Base-by-base conservation (phyloP, 129 eudicot species). In the Tagetes erecta region DNA sequence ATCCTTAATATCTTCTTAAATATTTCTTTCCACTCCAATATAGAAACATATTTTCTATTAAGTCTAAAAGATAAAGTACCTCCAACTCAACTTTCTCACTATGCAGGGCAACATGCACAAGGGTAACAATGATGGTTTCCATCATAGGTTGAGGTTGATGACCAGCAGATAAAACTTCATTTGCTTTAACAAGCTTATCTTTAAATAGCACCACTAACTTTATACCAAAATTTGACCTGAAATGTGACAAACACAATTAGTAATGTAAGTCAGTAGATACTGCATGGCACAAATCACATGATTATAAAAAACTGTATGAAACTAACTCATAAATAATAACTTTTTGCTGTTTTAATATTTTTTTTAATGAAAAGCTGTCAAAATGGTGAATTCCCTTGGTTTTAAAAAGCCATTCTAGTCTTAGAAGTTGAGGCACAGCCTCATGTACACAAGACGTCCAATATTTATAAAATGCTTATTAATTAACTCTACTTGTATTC, bases 21-120 rank as follows among this genome's bases (percentile, higher is more conserved):
- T 60, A 60, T 34, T 60, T 36, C 9, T 36, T 60, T 60, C 42
- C 36, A 60, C 27, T 60, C 36, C 7, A 34, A 60, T 4, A 60
- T 34, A 37, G 57, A 36, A 58, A 45, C 27, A 44, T 5, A 46
- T 8, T 38, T 39, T 74, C 8, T 0, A 57, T 45, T 45, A 34
- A 47, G 46, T 46, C 37, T 42, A 6, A 20, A 20, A 38, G 39
- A 67, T 64, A 13, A 79, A 33, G 71, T 83, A 94, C 97, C 98
- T 94, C 90, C 72, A 90, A 78, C 84, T 94, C 98, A 60, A 94
- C 81, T 72, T 84, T 84, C 72, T 94, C 97, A 73, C 98, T 94
- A 56, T 87, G 84, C 66, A 88, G 74, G 58, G 87, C 92, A 71
- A 94, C 83, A 82, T 94, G 96, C 84, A 78, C 83, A 37, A 94